phyloP scores from a whole-genome alignment of 768 basidiomycete genomes.

The Agrocybe pediades region DNA sequence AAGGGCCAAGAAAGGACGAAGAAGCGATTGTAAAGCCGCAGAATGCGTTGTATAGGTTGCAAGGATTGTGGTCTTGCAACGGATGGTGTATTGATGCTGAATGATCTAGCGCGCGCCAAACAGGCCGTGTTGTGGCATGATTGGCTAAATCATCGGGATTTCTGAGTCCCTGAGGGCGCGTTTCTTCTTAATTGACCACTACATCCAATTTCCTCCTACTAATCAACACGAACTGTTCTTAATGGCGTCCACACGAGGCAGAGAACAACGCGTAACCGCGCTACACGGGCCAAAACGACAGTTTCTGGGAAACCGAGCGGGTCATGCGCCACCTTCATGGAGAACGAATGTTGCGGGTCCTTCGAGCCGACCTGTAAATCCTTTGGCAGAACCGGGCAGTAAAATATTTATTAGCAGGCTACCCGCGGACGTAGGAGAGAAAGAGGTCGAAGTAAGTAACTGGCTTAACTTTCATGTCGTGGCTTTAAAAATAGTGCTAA shows the following conservation, averaged over 20 bases:
- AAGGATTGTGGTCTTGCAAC: no score
- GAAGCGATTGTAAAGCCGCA: no score
- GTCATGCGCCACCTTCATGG: slow-evolving; percentile 65
- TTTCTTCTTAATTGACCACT: background rate
- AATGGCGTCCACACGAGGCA: slow-evolving; percentile 2
- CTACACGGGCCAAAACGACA: slow-evolving; percentile 58
- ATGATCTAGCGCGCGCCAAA: background rate
- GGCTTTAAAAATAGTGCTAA: background rate
- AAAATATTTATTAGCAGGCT: slow-evolving; percentile 69
- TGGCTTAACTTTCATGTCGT: background rate
- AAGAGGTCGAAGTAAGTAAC: slow-evolving; percentile 63
- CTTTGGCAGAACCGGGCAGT: slow-evolving; percentile 45
- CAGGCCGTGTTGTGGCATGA: slow-evolving; percentile 1
- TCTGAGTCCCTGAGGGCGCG: no score
- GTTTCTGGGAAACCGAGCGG: slow-evolving; percentile 59
- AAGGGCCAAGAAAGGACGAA: no score
- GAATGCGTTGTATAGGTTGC: no score
- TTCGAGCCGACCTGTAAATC: slow-evolving; percentile 20
- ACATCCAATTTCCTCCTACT: background rate
- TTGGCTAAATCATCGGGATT: slow-evolving; percentile 6
- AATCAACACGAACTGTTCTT: background rate
- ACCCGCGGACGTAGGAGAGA: slow-evolving; percentile 68
- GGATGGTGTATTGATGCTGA: background rate
- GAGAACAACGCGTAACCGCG: slow-evolving; percentile 35
- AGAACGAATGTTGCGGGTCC: slow-evolving; percentile 30